Percentiles rank a stretch among this genome's conserved stretches.
Conservation (phyloP, 2,329 filamentous ascomycete genomes). For the Volutella citrinella region DNA sequence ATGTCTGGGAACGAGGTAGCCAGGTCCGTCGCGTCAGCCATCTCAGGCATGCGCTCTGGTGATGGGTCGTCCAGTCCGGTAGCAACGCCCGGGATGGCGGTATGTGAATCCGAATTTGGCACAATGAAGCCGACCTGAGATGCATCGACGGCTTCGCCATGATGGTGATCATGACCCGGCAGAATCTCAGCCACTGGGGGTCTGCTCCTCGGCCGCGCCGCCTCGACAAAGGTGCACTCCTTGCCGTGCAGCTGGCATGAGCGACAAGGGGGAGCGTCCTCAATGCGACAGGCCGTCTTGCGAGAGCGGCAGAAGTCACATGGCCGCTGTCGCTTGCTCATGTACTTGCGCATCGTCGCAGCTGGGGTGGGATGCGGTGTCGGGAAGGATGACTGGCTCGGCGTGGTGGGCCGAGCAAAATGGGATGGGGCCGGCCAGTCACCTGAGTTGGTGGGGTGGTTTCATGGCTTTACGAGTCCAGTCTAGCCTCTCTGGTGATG, state of each 20-base stretch:
- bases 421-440: too few species aligned
- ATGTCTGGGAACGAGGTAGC: constrained; percentile 4
- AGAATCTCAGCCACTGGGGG: too few species aligned
- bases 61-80: neutral
- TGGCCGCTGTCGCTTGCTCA: constrained; percentile 31
- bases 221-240: constrained; percentile 43
- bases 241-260: constrained; percentile 40
- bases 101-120: neutral
- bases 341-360: constrained; percentile 19
- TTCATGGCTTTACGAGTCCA: too few species aligned
- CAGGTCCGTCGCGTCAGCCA: too few species aligned
- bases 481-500: too few species aligned
- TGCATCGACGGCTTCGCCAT: neutral
- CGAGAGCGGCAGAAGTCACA: constrained; percentile 45
- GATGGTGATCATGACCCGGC: neutral
- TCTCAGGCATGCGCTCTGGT: neutral
- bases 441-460: too few species aligned
- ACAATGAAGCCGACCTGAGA: neutral
- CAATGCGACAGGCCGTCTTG: constrained; percentile 43
- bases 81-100: neutral
- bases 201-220: constrained; percentile 13
- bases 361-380: too few species aligned
- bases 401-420: too few species aligned
- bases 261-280: constrained; percentile 38
- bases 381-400: too few species aligned